Conservation (phyloP, 1,139 yeast species). For the Lodderomyces orthopsilosis region DNA sequence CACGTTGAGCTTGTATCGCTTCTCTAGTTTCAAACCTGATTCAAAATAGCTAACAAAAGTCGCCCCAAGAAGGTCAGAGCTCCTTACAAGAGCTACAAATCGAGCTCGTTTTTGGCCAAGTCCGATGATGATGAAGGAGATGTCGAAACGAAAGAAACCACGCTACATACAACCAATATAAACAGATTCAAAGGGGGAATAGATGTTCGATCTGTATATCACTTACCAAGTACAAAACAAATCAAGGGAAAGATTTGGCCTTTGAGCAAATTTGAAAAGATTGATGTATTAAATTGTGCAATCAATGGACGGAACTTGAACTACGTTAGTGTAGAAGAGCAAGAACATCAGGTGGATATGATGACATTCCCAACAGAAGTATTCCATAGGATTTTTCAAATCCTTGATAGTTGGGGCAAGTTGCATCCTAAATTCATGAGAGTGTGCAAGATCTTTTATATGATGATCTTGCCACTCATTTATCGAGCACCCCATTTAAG, state of each 20-base stretch:
- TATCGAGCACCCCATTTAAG: slow-evolving; percentile 62
- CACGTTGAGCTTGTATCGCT: neutral
- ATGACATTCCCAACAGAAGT: slow-evolving; percentile 60
- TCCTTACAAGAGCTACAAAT: slow-evolving; percentile 72
- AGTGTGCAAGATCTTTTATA: slow-evolving; percentile 62
- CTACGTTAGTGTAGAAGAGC: slow-evolving; percentile 16
- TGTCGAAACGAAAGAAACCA: slow-evolving; percentile 11
- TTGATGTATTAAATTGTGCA: slow-evolving; percentile 42
- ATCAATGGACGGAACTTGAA: slow-evolving; percentile 20
- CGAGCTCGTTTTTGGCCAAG: slow-evolving; percentile 33
- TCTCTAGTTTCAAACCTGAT: slow-evolving; percentile 2
- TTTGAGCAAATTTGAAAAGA: slow-evolving; percentile 42
- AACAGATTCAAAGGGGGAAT: slow-evolving; percentile 30
- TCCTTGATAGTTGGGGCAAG: slow-evolving; percentile 31
- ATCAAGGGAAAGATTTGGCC: slow-evolving; percentile 38
- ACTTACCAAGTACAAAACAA: slow-evolving; percentile 25
- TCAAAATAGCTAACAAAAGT: slow-evolving; percentile 76
- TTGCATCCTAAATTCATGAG: slow-evolving; percentile 53
- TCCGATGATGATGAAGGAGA: slow-evolving; percentile 32
- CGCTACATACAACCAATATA: slow-evolving; percentile 22
- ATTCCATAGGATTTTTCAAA: slow-evolving; percentile 49
- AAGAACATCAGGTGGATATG: slow-evolving; percentile 12
- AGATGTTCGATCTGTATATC: slow-evolving; percentile 35
- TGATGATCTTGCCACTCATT: slow-evolving; percentile 55
- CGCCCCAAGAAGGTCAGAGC: slow-evolving; percentile 79